Base-by-base conservation (phyloP, 805 yeast genomes). In the Saturnispora besseyi region DNA sequence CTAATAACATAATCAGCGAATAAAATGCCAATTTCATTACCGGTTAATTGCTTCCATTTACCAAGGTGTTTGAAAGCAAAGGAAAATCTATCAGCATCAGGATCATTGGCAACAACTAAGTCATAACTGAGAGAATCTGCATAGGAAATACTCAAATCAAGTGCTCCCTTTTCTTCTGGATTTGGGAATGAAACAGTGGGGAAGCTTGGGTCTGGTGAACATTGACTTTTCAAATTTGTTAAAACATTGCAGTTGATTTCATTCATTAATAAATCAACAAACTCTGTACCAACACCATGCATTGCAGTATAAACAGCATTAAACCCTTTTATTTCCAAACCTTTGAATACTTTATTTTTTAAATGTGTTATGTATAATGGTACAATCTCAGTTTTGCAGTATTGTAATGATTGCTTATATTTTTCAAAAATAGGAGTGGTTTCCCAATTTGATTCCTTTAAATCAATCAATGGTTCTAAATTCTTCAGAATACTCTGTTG, bases 71-170 rank as follows among this genome's bases (percentile, higher is more conserved):
- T 79, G 18, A 85, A 75, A 0, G 96, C 96, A 9, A 78, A 84
- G 7, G 93, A 82, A 61, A 91, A 91, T 52, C 99, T 72, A 64
- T 91, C 99, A 0, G 98, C 99, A 66, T 91, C 99, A 0, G 99
- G 99, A 61, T 91, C 99, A 64, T 84, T 91, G 1, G 96, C 96
- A 2, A 91, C 59, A 2, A 91, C 91, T 30, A 88, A 62, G 2
- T 68, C 62, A 0, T 72, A 72, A 2, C 66, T 62, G 1, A 55
- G 48, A 5, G 59, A 57, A 38, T 85, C 81, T 0, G 96, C 97
- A 3, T 66, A 62, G 9, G 61, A 46, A 18, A 82, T 81, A 0
- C 96, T 91, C 47, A 83, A 61, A 55, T 80, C 84, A 49, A 93
- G 70, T 0, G 98, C 98, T 3, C 96, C 96, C 54, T 81, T 78